These are phyloP conservation scores for Juncus effusus DNA, from an alignment of 176 grass and related monocot species.

Conservation along the genomic window DNA sequence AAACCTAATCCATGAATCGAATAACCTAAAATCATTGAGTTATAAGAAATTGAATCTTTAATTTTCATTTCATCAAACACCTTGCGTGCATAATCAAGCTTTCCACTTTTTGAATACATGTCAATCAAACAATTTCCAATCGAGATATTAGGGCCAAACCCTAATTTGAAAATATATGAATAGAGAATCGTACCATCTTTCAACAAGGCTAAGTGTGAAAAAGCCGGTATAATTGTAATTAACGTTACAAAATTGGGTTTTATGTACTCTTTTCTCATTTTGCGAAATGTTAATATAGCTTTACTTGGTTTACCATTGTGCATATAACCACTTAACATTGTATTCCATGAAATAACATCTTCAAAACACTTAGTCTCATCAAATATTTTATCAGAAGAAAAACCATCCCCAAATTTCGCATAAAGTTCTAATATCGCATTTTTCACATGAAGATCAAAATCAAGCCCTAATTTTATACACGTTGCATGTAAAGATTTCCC, in stretches of 20 bases:
- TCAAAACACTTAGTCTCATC: slow-evolving; percentile 17
- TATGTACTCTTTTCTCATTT: slow-evolving; percentile 36
- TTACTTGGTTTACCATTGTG: slow-evolving; percentile 34
- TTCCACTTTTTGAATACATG: slow-evolving; percentile 53
- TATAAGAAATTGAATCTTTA: slow-evolving; percentile 40
- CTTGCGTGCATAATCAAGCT: slow-evolving; percentile 31
- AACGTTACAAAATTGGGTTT: slow-evolving; percentile 40
- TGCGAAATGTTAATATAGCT: slow-evolving; percentile 33
- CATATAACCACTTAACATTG: slow-evolving; percentile 41
- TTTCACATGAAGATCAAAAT: slow-evolving; percentile 47
- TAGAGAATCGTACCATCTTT: slow-evolving; percentile 35
- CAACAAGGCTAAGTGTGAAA: slow-evolving; percentile 29
- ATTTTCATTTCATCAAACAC: slow-evolving; percentile 37
- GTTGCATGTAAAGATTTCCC: slow-evolving; percentile 33
- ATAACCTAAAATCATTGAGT: slow-evolving; percentile 44
- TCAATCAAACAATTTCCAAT: slow-evolving; percentile 42
- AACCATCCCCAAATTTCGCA: slow-evolving; percentile 39
- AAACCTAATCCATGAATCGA: slow-evolving; percentile 63
- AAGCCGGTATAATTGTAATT: slow-evolving; percentile 37
- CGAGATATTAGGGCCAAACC: slow-evolving; percentile 28
- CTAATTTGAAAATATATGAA: slow-evolving; percentile 32
- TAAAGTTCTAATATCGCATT: slow-evolving; percentile 48
- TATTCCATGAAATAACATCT: slow-evolving; percentile 47
- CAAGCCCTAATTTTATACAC: slow-evolving; percentile 36
- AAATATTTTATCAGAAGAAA: slow-evolving; percentile 34